Conservation (phyloP, 331 rosid genomes). For the Spiraea crenata region DNA sequence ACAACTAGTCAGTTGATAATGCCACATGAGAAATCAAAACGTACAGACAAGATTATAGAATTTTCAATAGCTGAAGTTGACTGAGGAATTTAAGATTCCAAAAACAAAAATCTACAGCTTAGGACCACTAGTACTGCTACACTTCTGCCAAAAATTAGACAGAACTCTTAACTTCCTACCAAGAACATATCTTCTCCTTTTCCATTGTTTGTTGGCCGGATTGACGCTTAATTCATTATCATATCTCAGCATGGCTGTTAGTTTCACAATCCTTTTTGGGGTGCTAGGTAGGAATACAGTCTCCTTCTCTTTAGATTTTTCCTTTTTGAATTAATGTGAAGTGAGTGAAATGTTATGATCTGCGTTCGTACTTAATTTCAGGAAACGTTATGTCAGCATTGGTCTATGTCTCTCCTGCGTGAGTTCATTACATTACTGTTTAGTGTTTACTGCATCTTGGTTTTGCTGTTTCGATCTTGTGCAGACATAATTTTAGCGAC, state of each 20-base stretch:
- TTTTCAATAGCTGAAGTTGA: neutral
- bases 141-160: neutral
- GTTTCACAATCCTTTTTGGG: conserved; percentile 11
- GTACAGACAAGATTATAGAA: neutral
- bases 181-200: neutral
- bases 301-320: neutral
- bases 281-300: neutral
- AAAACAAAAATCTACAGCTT: too few relatives aligned
- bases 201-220: neutral
- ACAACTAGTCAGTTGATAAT: neutral
- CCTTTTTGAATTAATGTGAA: neutral
- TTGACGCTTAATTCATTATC: neutral
- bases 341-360: neutral
- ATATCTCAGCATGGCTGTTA: conserved; percentile 2
- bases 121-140: neutral
- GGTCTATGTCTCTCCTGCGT: conserved; percentile 35
- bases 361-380: conserved; percentile 2
- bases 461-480: neutral
- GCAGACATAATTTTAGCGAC: neutral
- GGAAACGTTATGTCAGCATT: conserved; percentile 32
- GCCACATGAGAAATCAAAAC: neutral
- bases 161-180: neutral
- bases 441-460: neutral
- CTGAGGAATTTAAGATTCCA: too few relatives aligned
- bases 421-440: neutral